These are phyloP conservation scores for Gastrolobium villosum DNA, from an alignment of 306 rosid species.

Conservation along the genomic window DNA sequence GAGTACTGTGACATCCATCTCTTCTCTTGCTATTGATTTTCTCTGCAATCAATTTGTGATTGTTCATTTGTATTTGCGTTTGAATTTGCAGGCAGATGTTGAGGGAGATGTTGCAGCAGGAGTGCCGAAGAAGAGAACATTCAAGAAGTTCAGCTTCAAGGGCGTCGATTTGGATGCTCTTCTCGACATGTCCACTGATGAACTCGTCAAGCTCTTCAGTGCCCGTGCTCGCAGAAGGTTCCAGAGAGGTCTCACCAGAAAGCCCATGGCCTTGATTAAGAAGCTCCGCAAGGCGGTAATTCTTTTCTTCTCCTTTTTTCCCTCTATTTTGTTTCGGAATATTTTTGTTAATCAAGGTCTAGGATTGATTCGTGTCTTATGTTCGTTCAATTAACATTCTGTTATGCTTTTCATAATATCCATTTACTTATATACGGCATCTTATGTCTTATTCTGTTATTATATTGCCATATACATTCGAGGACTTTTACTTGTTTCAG, in stretches of 20 bases:
- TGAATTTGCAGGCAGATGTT: slow-evolving; percentile 71
- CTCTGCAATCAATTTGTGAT: too few relatives aligned
- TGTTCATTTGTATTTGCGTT: background rate
- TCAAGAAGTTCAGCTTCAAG: slow-evolving; percentile 91
- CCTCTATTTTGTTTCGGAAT: too few relatives aligned
- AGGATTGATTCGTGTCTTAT: background rate
- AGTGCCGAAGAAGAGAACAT: slow-evolving; percentile 88
- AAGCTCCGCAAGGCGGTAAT: slow-evolving; percentile 94
- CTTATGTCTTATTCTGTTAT: too few relatives aligned
- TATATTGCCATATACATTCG: too few relatives aligned
- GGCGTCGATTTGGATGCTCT: slow-evolving; percentile 92
- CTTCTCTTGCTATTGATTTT: too few relatives aligned
- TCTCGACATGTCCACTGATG: slow-evolving; percentile 92
- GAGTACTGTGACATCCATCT: too few relatives aligned
- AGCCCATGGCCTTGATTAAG: slow-evolving; percentile 97
- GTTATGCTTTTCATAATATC: background rate
- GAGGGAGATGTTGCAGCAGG: slow-evolving; percentile 73
- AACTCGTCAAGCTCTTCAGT: slow-evolving; percentile 83
- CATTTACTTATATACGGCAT: background rate
- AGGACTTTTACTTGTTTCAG: too few relatives aligned
- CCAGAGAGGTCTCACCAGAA: slow-evolving; percentile 89
- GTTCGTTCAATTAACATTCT: background rate
- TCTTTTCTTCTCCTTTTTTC: background rate
- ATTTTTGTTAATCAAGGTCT: too few relatives aligned
- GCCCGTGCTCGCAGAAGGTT: slow-evolving; percentile 97